Conservation (phyloP, 495 filamentous ascomycete species). For the Aspergillus sclerotiicarbonarius region DNA sequence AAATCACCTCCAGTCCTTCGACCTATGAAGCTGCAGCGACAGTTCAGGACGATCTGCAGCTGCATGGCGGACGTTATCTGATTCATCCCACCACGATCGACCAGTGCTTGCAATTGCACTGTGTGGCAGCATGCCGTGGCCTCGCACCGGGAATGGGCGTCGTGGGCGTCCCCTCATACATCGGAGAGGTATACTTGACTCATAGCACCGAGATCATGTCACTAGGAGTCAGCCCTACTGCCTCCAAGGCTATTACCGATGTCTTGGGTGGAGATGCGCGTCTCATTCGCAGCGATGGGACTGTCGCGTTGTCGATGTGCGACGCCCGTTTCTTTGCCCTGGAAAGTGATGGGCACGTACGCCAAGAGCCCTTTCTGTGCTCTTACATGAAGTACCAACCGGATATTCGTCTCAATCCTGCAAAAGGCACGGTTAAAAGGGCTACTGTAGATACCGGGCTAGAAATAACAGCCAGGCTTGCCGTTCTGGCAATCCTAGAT, state of each 20-base stretch:
- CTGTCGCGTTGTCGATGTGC: neutral
- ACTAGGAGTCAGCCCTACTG: neutral
- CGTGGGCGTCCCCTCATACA: neutral
- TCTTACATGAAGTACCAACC: neutral
- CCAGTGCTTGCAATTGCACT: conserved; percentile 12
- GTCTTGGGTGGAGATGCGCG: neutral
- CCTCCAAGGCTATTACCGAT: neutral
- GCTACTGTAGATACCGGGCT: neutral
- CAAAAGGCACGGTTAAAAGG: neutral
- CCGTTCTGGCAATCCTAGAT: neutral
- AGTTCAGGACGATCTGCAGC: neutral
- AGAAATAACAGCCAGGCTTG: neutral
- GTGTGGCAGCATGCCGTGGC: conserved; percentile 9
- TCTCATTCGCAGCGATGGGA: neutral
- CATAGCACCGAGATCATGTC: neutral
- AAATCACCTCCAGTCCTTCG: conserved; percentile 18
- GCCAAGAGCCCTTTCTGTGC: neutral
- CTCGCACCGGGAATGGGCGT: neutral
- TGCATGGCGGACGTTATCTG: neutral
- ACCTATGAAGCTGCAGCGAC: neutral
- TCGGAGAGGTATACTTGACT: neutral
- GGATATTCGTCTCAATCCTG: neutral
- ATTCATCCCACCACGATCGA: conserved; percentile 16
- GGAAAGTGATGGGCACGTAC: neutral
- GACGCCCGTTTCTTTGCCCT: neutral